Evolutionary conservation across 1,284 basidiomycete species (phyloP), one percentile per base, ranked within the genome.

Genomic region (Stygiomarasmius scandens): DNA sequence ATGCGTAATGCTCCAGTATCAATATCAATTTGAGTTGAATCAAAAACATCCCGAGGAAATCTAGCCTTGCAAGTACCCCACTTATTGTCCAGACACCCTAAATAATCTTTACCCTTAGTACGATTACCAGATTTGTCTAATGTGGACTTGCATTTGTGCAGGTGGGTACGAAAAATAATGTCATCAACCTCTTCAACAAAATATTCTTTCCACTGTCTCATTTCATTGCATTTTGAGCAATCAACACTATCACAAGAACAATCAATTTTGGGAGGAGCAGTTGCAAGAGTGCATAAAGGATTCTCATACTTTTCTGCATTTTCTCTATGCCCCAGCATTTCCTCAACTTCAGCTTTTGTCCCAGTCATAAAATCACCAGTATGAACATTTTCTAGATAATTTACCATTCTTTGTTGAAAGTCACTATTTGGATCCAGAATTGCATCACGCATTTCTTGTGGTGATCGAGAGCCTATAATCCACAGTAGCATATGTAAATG

Each of bases 401-500:
- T 19, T 54, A 60, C 56, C 5, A 71, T 48, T 8, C 49, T 25
- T 23, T 45, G 32, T 24, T 59, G 51, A 55, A 64, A 69, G 1
- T 58, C 55, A 12, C 52, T 52, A 46, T 64, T 56, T 3, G 16
- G 10, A 41, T 61, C 58, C 22, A 66, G 27, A 2, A 69, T 25
- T 23, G 54, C 55, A 27, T 69, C 63, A 0, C 67, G 60, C 3
- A 69, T 64, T 23, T 67, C 65, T 49, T 70, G 63, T 3, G 70
- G 68, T 8, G 65, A 62, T 9, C 68, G 29, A 5, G 58, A 54
- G 29, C 63, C 60, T 43, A 55, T 27, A n/a, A 74, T 67, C 72
- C 72, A 74, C 1, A 74, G 32, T 0, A 74, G 50, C 14, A 69
- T 52, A 52, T 74, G 70, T 6, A 72, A 12, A 32, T 75, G 72